A percentile compares a stretch with the other conserved stretches of the same genome.
These are phyloP conservation scores for Chaetomium globosum DNA, from an alignment of 2,329 filamentous ascomycete species.

Conservation along the genomic window DNA sequence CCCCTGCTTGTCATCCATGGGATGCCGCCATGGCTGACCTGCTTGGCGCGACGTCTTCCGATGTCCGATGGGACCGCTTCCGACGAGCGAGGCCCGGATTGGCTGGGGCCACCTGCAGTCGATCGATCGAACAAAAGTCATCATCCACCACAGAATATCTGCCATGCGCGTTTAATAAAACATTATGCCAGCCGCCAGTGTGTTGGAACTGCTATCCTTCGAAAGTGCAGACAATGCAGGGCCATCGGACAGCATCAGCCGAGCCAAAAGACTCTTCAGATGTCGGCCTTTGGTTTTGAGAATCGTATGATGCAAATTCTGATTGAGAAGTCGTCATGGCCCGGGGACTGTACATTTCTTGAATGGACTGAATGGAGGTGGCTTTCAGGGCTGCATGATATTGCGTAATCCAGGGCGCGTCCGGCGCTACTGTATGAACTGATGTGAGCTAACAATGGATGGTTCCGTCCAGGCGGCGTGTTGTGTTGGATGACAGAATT, in stretches of 20 bases:
- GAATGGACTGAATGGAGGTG: not conserved
- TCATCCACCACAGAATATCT: not conserved
- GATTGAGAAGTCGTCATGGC: not conserved
- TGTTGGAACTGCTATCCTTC: not conserved
- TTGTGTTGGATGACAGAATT: constrained; percentile 1
- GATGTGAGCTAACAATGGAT: constrained; percentile 3
- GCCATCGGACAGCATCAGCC: not conserved
- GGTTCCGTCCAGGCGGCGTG: constrained; percentile 6
- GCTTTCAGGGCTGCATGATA: not conserved
- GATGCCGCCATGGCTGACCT: constrained; percentile 7
- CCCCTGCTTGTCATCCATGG: not conserved
- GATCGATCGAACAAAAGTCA: constrained; percentile 16
- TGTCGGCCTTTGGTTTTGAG: too few relatives aligned
- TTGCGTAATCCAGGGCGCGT: constrained; percentile 2
- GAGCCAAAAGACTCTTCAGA: not conserved
- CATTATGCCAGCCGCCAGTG: not conserved
- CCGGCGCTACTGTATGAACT: not conserved
- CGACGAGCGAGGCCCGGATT: constrained; percentile 13
- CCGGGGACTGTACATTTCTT: not conserved
- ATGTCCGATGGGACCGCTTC: constrained; percentile 23
- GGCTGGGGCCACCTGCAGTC: constrained; percentile 15
- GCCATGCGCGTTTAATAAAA: not conserved
- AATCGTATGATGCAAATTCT: not conserved
- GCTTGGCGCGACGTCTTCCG: constrained; percentile 25
- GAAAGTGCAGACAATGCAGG: not conserved